phyloP scores from a whole-genome alignment of 768 basidiomycete genomes.

The Hemileccinum impolitum region DNA sequence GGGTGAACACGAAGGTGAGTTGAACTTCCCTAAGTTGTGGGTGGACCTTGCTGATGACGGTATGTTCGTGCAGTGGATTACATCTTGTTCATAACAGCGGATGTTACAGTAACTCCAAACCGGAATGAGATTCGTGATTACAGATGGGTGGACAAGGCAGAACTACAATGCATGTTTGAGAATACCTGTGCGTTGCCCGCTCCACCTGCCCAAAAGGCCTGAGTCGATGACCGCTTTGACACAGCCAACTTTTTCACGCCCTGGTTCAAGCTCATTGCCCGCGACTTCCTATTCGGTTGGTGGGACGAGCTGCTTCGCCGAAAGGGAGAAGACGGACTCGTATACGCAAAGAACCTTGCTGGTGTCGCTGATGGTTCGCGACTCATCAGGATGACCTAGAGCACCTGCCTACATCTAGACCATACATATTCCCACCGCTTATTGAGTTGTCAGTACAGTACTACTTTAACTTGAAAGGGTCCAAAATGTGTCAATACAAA shows the following conservation, averaged over 20 bases:
- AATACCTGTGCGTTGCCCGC: constrained; percentile 52
- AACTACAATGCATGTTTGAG: constrained; percentile 89
- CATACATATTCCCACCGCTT: not conserved
- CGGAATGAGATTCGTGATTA: constrained; percentile 87
- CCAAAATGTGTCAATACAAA: too few species aligned
- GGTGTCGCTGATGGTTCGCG: constrained; percentile 69
- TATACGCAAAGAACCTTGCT: constrained; percentile 46
- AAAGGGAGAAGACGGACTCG: constrained; percentile 50
- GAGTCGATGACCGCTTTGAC: not conserved
- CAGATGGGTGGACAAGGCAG: constrained; percentile 88
- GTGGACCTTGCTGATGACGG: constrained; percentile 2
- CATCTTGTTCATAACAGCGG: constrained; percentile 89
- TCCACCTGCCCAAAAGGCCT: constrained; percentile 1
- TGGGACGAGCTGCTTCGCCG: constrained; percentile 87
- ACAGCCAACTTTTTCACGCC: constrained; percentile 90
- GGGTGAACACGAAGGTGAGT: constrained; percentile 97
- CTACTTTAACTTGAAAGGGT: too few species aligned
- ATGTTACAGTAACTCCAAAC: constrained; percentile 82
- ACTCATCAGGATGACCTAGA: constrained; percentile 63
- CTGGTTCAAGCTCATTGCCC: constrained; percentile 98
- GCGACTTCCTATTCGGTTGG: constrained; percentile 97
- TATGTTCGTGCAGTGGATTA: constrained; percentile 76
- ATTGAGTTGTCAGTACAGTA: too few species aligned
- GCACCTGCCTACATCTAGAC: not conserved
- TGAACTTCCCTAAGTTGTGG: not conserved